Evolutionary conservation across 164 flowering plant genomes (phyloP).

Genomic region (Berberis thunbergii): DNA sequence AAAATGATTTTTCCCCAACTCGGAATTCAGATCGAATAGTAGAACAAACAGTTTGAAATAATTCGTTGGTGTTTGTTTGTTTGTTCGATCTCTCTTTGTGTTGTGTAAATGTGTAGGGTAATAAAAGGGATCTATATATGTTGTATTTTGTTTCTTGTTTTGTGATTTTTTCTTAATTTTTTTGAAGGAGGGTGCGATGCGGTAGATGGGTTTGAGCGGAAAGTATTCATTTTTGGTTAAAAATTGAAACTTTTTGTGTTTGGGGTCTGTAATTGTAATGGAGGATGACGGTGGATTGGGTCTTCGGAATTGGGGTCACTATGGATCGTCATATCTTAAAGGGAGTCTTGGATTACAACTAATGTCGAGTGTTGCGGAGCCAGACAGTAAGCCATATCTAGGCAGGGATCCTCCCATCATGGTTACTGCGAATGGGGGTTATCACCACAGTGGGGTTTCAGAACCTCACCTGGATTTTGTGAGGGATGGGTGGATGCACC

Average conservation of each 20-base stretch:
- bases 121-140: neutral
- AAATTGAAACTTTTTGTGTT: neutral
- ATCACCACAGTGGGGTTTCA: constrained; percentile 30
- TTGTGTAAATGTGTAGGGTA: too few relatives aligned
- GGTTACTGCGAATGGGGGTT: constrained; percentile 39
- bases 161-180: neutral
- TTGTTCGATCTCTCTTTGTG: neutral
- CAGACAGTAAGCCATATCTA: constrained; percentile 40
- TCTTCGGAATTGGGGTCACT: constrained; percentile 74
- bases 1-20: too few relatives aligned
- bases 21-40: too few relatives aligned
- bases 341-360: constrained; percentile 67
- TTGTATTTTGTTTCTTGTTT: neutral
- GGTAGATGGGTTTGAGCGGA: constrained; percentile 12
- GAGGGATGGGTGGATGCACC: constrained; percentile 45
- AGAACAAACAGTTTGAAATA: neutral
- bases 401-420: constrained; percentile 43
- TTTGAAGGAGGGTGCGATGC: neutral
- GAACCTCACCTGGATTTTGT: constrained; percentile 46
- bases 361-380: constrained; percentile 44
- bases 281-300: constrained; percentile 60
- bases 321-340: constrained; percentile 44
- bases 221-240: neutral
- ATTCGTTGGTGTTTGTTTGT: neutral
- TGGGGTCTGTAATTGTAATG: constrained; percentile 20